Base-by-base conservation (phyloP, 1,139 yeast genomes). In the Lodderomyces jiufengensis region DNA sequence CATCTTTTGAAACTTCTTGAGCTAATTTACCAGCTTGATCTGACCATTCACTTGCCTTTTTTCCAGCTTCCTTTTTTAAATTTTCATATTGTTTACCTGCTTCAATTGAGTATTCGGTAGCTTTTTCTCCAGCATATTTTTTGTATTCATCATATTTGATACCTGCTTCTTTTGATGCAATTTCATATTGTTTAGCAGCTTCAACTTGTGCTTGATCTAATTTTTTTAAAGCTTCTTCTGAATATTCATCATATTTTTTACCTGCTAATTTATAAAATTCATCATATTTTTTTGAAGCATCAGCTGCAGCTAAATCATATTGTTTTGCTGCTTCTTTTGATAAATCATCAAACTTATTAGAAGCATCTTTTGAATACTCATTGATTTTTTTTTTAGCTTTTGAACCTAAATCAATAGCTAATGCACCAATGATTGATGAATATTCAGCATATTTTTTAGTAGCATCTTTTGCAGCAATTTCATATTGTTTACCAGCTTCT, bases 401-500 rank as follows among this genome's bases (percentile, higher is more conserved):
- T 8, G 25, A 21, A 3, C 35, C 35, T 5, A 26, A 21, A 5
- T 27, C 31, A 11, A 24, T 18, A n/a, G 35, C 35, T 21, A 16
- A 32, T 27, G 33, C 32, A 20, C 38, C 32, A 15, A 38, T 32
- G 22, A 27, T 33, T 8, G 29, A 21, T 9, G 35, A 21, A 22
- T 39, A 41, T 24, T 27, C 29, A 18, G 27, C 32, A 32, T 32
- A 32, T 21, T 32, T 32, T 15, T 32, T 27, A 13, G 25, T 9
- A 3, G 35, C 39, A 20, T 41, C 34, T n/a, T 29, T 32, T 11
- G 35, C 35, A 7, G 35, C 35, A 26, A 23, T 11, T 22, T 32
- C 35, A 21, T 32, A 32, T 21, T 32, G 35, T 20, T 32, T 32
- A 7, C 40, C 32, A 4, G 47, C 47, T 14, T 42, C 36, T 13